Evolutionary conservation across 176 grass and related monocot species (phyloP), one percentile per base, ranked within the genome.

Genomic region (Guadua angustifolia): DNA sequence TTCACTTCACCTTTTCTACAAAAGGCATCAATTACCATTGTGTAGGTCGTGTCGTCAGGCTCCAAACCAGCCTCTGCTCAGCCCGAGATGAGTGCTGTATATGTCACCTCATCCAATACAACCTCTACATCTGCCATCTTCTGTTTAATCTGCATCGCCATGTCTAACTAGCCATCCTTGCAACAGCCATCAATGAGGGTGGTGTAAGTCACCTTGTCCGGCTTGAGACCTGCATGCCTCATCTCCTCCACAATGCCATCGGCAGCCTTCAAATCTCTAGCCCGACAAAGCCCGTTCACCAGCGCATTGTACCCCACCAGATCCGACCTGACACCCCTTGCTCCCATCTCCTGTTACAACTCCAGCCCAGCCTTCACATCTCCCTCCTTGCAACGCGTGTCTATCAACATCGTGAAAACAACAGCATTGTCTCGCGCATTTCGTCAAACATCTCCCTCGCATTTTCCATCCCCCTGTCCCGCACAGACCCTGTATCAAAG

Each of bases 11-110:
- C 78, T 33, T 90, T 82, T 69, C 64, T 90, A 87, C 94, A 92
- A 38, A 97, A 86, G 52, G 94, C 94, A 80, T 94, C 88, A 79
- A 94, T 97, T 69, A 97, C 92, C 94, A 97, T 92, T 13, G 92
- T 97, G 81, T 89, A 97, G 11, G 92, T 92, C 21, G n/a, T 83
- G 66, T 85, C 71, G 55, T 94, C 86, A 17, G 94, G 88, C 49
- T 84, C 45, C 29, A 97, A 66, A 63, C 76, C 88, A 59, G 83
- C 77, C 21, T 83, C 78, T 88, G 65, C 90, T 95, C 53, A 91
- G 40, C 42, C 92, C 0, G 89, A 89, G 60, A 97, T 83, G 62
- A 97, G 80, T 9, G 92, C 81, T 3, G 90, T 97, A 74, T 92
- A 94, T 62, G 94, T 80, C 13, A 97, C 92, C 47, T 90, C 90